Evolutionary conservation across 1,139 yeast genomes (phyloP).

Genomic region (Pichia inconspicua): DNA sequence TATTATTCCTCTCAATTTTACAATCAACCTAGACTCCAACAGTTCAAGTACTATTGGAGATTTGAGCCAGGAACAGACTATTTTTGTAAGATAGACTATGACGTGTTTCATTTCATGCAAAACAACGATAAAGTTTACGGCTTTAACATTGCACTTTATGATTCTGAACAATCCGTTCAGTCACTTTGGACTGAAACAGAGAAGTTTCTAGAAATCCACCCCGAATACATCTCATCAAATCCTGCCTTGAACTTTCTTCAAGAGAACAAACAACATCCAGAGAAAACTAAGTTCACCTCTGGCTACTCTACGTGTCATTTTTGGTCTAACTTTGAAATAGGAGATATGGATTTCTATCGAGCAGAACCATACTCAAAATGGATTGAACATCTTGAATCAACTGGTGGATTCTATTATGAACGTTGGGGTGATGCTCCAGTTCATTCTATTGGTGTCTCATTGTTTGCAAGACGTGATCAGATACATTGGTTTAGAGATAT

Average conservation of each 20-base stretch:
- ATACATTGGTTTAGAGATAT: constrained; percentile 88
- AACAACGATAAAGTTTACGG: constrained; percentile 61
- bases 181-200: constrained; percentile 66
- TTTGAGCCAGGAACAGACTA: constrained; percentile 70
- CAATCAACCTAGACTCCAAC: constrained; percentile 50
- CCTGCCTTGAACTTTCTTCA: constrained; percentile 69
- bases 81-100: constrained; percentile 63
- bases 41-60: constrained; percentile 66
- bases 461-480: constrained; percentile 61
- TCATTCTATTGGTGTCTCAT: constrained; percentile 64
- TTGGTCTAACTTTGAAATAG: constrained; percentile 84
- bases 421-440: constrained; percentile 95
- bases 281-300: constrained; percentile 41
- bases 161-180: constrained; percentile 53
- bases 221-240: constrained; percentile 55
- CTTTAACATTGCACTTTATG: constrained; percentile 60
- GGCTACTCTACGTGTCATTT: constrained; percentile 84
- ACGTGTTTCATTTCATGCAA: constrained; percentile 67
- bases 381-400: constrained; percentile 53
- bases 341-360: constrained; percentile 72
- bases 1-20: constrained; percentile 61
- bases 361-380: constrained; percentile 57
- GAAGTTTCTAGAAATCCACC: constrained; percentile 46
- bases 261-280: constrained; percentile 57
- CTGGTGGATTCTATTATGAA: constrained; percentile 80